These are phyloP conservation scores for Bathelium albidoporum DNA, from an alignment of 495 filamentous ascomycete genomes.

Conservation along the genomic window DNA sequence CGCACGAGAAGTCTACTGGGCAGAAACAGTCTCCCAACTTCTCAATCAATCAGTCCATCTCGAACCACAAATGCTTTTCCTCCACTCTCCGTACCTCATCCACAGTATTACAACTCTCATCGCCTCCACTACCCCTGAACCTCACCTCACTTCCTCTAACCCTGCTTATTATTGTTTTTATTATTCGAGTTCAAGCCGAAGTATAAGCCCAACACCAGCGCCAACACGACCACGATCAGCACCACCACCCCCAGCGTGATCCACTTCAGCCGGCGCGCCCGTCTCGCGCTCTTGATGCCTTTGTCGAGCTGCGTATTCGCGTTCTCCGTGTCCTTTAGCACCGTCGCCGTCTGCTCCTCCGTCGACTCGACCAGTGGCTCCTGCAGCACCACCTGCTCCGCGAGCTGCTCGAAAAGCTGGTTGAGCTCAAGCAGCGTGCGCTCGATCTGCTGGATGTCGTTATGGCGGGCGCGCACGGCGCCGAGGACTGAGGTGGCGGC, in stretches of 20 bases:
- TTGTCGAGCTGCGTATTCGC: slow-evolving; percentile 52
- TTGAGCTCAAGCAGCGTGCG: slow-evolving; percentile 54
- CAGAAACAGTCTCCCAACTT: background rate
- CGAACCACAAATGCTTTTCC: background rate
- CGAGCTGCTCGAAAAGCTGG: slow-evolving; percentile 56
- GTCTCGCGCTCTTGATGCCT: slow-evolving; percentile 47
- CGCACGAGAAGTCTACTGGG: background rate
- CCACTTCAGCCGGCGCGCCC: slow-evolving; percentile 60
- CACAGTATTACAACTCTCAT: background rate
- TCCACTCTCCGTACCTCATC: background rate
- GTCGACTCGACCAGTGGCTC: slow-evolving; percentile 44
- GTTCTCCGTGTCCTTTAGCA: slow-evolving; percentile 45
- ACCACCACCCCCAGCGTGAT: slow-evolving; percentile 49
- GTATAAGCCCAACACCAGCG: slow-evolving; percentile 31
- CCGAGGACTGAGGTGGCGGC: slow-evolving; percentile 55
- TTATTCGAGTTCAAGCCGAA: slow-evolving; percentile 26
- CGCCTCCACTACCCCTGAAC: background rate
- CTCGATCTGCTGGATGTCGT: slow-evolving; percentile 64
- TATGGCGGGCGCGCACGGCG: slow-evolving; percentile 64
- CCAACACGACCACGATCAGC: slow-evolving; percentile 37
- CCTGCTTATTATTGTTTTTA: slow-evolving; percentile 3
- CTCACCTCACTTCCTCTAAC: no score
- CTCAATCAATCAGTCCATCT: background rate
- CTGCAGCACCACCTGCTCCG: slow-evolving; percentile 54
- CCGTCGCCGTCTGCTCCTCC: slow-evolving; percentile 46